Evolutionary conservation across 306 rosid species (phyloP).

Genomic region (Trichosanthes cucumerina): DNA sequence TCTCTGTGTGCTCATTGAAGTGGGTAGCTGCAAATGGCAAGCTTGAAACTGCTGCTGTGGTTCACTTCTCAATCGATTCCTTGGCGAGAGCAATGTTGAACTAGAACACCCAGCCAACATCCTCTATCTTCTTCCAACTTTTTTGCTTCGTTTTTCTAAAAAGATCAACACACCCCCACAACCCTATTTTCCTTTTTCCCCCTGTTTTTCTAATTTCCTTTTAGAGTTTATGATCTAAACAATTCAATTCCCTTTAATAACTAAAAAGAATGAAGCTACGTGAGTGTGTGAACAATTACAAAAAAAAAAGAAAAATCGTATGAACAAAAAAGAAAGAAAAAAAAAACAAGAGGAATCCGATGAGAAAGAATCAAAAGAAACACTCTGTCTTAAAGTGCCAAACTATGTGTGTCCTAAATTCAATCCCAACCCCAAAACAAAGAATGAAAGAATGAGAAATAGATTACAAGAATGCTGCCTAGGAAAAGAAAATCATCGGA

Average conservation of each 20-base stretch:
- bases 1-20: conserved; percentile 96
- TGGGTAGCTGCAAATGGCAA: conserved; percentile 73
- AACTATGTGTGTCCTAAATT: conserved; percentile 44
- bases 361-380: conserved; percentile 34
- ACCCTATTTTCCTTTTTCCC: conserved; percentile 24
- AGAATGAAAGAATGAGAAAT: conserved; percentile 72
- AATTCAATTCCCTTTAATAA: not conserved
- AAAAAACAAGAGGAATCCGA: conserved; percentile 68
- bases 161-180: conserved; percentile 30
- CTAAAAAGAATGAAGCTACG: conserved; percentile 18
- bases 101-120: conserved; percentile 99
- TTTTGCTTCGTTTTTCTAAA: conserved; percentile 10
- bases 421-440: conserved; percentile 31
- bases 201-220: conserved; percentile 20
- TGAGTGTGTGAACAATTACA: conserved; percentile 42
- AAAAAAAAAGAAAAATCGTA: not conserved
- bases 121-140: conserved; percentile 40
- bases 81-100: conserved; percentile 94
- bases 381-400: not conserved
- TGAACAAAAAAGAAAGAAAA: not conserved
- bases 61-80: conserved; percentile 98
- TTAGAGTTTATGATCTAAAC: not conserved
- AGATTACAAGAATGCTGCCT: conserved; percentile 19
- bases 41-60: conserved; percentile 78
- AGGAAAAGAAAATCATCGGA: conserved; percentile 87